Evolutionary conservation across 148 eudicot genomes (phyloP).

Genomic region (Persicaria tinctoria): DNA sequence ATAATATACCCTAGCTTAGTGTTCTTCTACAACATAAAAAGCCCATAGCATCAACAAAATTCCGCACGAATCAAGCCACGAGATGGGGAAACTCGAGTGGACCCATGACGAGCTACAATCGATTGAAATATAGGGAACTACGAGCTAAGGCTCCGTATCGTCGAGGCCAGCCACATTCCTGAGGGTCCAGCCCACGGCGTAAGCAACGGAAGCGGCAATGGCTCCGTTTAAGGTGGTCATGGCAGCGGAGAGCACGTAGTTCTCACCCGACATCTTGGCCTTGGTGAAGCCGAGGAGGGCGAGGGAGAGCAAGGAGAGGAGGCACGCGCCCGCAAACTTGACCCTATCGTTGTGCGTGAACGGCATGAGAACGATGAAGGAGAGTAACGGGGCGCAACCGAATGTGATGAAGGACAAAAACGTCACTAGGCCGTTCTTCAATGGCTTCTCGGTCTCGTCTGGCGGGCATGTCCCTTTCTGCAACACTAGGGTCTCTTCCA

Average conservation of each 20-base stretch:
- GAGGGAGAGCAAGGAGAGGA: slow-evolving; percentile 50
- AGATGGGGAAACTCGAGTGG: not conserved
- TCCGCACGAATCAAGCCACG: not conserved
- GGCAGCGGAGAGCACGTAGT: slow-evolving; percentile 21
- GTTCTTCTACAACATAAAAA: no score
- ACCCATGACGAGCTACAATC: not conserved
- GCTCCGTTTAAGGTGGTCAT: slow-evolving; percentile 44
- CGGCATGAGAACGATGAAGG: slow-evolving; percentile 64
- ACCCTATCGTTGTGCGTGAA: slow-evolving; percentile 41
- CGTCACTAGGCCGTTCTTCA: slow-evolving; percentile 67
- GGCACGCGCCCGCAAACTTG: slow-evolving; percentile 55
- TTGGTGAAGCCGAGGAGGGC: slow-evolving; percentile 46
- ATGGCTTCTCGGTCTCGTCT: slow-evolving; percentile 45
- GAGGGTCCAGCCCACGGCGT: slow-evolving; percentile 56
- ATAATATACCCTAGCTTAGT: no score
- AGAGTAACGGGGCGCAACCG: slow-evolving; percentile 54
- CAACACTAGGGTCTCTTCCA: slow-evolving; percentile 44
- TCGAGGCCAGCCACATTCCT: slow-evolving; percentile 65
- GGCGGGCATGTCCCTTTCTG: slow-evolving; percentile 36
- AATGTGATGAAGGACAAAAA: slow-evolving; percentile 46
- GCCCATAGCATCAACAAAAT: not conserved
- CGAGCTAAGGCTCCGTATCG: slow-evolving; percentile 13
- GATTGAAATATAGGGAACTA: not conserved
- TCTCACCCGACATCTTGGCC: slow-evolving; percentile 53
- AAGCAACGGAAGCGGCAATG: slow-evolving; percentile 53